Percentiles rank a stretch among this genome's conserved stretches.
Conservation (phyloP, 2,329 filamentous ascomycete species). For the Bipolaris bicolor region DNA sequence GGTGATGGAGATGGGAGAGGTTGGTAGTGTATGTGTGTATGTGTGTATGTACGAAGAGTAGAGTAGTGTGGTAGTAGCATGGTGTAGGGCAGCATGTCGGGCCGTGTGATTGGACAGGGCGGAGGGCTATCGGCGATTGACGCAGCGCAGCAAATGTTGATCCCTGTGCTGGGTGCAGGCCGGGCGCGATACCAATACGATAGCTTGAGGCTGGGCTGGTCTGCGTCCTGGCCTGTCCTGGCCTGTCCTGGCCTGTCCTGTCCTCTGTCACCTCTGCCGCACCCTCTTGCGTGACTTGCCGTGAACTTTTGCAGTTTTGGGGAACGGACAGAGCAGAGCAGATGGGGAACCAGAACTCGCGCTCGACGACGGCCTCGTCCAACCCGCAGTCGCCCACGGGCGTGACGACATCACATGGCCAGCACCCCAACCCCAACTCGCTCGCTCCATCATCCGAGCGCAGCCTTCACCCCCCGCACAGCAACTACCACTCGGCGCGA, state of each 20-base stretch:
- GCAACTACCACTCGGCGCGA: slow-evolving; percentile 36
- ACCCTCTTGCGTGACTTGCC: no score
- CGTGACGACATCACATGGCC: slow-evolving; percentile 32
- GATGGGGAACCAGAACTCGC: slow-evolving; percentile 48
- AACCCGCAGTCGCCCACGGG: slow-evolving; percentile 35
- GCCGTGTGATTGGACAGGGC: slow-evolving; percentile 24
- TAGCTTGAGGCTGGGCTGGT: slow-evolving; percentile 12
- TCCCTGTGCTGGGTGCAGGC: slow-evolving; percentile 27
- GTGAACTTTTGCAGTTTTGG: not conserved
- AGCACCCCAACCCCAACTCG: slow-evolving; percentile 12
- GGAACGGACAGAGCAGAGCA: slow-evolving; percentile 3
- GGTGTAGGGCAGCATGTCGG: not conserved
- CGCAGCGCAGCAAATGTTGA: slow-evolving; percentile 24
- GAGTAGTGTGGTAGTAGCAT: not conserved
- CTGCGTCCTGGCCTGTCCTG: not conserved
- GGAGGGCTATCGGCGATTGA: slow-evolving; percentile 25
- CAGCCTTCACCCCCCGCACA: slow-evolving; percentile 22
- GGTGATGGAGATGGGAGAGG: not conserved
- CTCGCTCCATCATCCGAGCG: slow-evolving; percentile 15
- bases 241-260: slow-evolving; percentile 1
- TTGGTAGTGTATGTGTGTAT: not conserved
- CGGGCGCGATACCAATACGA: slow-evolving; percentile 10
- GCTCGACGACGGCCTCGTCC: slow-evolving; percentile 26
- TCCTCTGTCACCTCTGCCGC: not conserved
- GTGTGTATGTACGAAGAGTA: no score